Conservation (phyloP, 768 basidiomycete species). For the Phylloporus rhodoxanthus region DNA sequence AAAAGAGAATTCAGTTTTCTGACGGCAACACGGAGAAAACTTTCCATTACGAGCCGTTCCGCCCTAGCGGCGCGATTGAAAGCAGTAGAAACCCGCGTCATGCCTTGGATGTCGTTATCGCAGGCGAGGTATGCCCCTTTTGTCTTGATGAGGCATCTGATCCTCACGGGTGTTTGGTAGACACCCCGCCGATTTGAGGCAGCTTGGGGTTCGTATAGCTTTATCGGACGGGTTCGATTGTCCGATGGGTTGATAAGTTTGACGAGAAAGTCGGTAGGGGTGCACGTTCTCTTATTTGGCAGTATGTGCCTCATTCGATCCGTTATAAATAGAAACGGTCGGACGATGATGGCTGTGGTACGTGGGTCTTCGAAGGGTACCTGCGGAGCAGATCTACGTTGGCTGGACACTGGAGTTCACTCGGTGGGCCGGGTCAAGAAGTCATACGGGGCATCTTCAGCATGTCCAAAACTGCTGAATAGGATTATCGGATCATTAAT, state of each 20-base stretch:
- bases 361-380: slow-evolving; percentile 56
- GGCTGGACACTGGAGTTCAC: slow-evolving; percentile 50
- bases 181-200: slow-evolving; percentile 48
- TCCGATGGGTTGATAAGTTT: slow-evolving; percentile 56
- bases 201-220: slow-evolving; percentile 63
- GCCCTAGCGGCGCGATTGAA: slow-evolving; percentile 24
- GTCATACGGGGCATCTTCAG: slow-evolving; percentile 53
- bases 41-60: slow-evolving; percentile 30
- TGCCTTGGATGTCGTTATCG: slow-evolving; percentile 34
- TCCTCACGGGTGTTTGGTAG: slow-evolving; percentile 33
- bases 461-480: slow-evolving; percentile 38
- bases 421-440: slow-evolving; percentile 27
- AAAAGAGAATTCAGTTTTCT: slow-evolving; percentile 23
- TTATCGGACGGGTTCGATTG: slow-evolving; percentile 49
- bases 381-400: slow-evolving; percentile 43
- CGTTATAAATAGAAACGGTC: slow-evolving; percentile 35
- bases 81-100: slow-evolving; percentile 25
- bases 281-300: slow-evolving; percentile 4
- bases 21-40: slow-evolving; percentile 22
- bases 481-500: slow-evolving; percentile 28
- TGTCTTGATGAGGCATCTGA: slow-evolving; percentile 13
- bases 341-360: slow-evolving; percentile 37
- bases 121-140: slow-evolving; percentile 28
- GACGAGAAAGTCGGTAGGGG: slow-evolving; percentile 56
- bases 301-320: not conserved